phyloP scores from a whole-genome alignment of 306 rosid genomes.

The Citrullus colocynthis region DNA sequence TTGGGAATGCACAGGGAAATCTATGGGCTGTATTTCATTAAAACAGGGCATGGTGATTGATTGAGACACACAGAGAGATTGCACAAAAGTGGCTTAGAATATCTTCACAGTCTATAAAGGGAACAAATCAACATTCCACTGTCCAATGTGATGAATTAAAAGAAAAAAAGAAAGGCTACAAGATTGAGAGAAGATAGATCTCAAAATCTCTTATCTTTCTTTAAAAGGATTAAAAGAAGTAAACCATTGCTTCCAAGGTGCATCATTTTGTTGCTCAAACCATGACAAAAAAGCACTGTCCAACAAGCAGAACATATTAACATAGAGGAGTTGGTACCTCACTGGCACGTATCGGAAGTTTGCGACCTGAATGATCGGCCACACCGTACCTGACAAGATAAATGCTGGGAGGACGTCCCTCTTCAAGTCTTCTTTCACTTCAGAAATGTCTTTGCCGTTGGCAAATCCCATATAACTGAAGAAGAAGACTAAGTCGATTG shows the following conservation, averaged over 20 bases:
- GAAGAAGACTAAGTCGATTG: slow-evolving; percentile 59
- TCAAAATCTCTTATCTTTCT: slow-evolving; percentile 12
- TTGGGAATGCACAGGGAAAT: neutral
- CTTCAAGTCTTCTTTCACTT: slow-evolving; percentile 72
- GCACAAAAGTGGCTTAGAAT: slow-evolving; percentile 3
- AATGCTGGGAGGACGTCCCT: slow-evolving; percentile 79
- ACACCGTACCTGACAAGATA: slow-evolving; percentile 61
- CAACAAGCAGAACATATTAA: slow-evolving; percentile 72
- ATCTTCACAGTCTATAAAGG: neutral
- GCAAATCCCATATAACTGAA: slow-evolving; percentile 83
- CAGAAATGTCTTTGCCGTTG: slow-evolving; percentile 51
- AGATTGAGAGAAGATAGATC: neutral
- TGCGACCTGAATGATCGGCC: slow-evolving; percentile 76
- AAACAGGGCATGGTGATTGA: neutral
- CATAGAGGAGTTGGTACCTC: slow-evolving; percentile 85
- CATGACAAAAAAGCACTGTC: slow-evolving; percentile 93
- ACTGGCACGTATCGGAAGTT: slow-evolving; percentile 81
- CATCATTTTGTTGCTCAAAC: slow-evolving; percentile 89
- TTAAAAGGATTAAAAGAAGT: slow-evolving; percentile 39
- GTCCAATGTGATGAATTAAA: slow-evolving; percentile 1
- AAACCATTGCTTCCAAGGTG: slow-evolving; percentile 88
- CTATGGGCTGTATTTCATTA: neutral
- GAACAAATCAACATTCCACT: neutral
- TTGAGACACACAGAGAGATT: neutral
- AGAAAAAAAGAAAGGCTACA: neutral